Base-by-base conservation (phyloP, 2,329 filamentous ascomycete genomes). In the Dactylellina parvicollis region DNA sequence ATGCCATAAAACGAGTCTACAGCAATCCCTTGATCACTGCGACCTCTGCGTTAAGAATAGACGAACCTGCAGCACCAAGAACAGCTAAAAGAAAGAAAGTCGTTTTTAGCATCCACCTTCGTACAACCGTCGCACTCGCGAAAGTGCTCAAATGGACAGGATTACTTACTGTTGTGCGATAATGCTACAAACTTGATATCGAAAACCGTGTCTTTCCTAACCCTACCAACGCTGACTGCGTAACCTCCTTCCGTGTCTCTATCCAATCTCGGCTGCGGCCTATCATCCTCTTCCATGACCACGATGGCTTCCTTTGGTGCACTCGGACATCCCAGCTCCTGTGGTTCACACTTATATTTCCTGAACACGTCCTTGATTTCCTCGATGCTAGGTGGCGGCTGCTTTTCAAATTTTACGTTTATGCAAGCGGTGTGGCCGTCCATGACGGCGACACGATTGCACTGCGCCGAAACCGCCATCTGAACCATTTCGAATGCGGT, bases 361-460 rank as follows among this genome's bases (percentile, higher is more conserved):
- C 91, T 86, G 84, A 98, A 84, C 1, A 92, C 93, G 77, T 87
- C 84, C 81, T 89, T 90, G 77, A 96, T 91, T 75, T 92, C 84
- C 77, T 92, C 90, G 0, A 88, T 89, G 24, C 84, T 87, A 2
- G 94, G 94, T 3, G 88, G 83, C 1, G 91, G 91, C 36, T 89
- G 87, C 77, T 88, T 88, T 80, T 87, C 87, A 81, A 98, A 98
- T 64, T 87, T 86, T 75, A 98, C 84, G 5, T 91, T 95, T 8
- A 98, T 92, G 79, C 93, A 97, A n/a, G 92, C 93, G 62, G 90
- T 96, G 83, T 98, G 95, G 46, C 95, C 95, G 80, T 98, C 94
- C 67, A 96, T 87, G 16, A 98, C 95, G n/a, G 92, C 87, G 1
- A 98, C 95, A 75, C 95, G 89, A 79, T 95, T 98, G 83, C 95